Evolutionary conservation across 148 eudicot species (phyloP).

Genomic region (Rhododendron molle): DNA sequence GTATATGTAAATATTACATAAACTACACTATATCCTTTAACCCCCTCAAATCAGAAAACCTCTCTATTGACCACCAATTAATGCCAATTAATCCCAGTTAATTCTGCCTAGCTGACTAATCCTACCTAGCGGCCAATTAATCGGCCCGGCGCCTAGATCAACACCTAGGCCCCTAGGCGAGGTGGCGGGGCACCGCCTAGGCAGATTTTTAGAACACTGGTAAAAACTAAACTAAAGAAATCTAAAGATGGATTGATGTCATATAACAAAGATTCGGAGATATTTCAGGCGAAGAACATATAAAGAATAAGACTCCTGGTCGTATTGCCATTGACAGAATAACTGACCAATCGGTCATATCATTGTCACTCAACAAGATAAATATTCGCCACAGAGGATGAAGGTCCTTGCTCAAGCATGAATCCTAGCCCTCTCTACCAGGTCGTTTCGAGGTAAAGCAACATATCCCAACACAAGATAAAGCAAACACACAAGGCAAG

Average conservation of each 20-base stretch:
- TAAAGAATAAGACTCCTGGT: not conserved
- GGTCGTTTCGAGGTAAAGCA: not conserved
- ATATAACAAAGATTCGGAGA: not conserved
- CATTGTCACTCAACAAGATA: not conserved
- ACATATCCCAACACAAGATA: not conserved
- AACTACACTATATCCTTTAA: no score
- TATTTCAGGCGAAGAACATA: not conserved
- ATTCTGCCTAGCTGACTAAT: no score
- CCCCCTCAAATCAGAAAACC: no score
- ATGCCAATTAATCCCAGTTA: no score
- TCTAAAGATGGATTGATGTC: not conserved
- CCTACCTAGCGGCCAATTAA: no score
- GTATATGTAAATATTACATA: no score
- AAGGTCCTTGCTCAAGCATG: slow-evolving; percentile 1
- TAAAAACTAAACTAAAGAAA: not conserved
- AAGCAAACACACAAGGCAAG: not conserved
- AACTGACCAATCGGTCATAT: not conserved
- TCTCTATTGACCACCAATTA: no score
- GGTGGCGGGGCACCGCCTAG: no score
- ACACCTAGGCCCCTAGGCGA: no score
- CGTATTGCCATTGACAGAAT: not conserved
- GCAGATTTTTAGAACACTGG: no score
- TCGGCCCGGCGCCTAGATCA: not conserved
- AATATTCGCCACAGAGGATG: not conserved
- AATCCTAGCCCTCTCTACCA: not conserved